phyloP scores from a whole-genome alignment of 805 yeast genomes.

The Candida incommunis region DNA sequence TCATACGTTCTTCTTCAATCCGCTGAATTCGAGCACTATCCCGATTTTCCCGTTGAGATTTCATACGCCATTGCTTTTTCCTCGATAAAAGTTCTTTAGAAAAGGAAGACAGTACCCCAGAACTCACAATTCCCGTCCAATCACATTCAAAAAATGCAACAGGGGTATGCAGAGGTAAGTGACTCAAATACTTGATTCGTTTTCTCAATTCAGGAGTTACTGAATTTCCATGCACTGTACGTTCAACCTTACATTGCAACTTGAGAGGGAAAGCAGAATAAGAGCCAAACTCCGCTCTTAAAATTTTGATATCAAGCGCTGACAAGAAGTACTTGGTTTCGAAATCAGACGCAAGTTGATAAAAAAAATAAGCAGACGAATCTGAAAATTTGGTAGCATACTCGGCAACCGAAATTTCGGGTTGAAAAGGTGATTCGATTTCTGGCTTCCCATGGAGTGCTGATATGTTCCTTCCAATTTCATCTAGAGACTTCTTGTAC shows the following conservation, averaged over 20 bases:
- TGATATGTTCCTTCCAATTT: conserved; percentile 35
- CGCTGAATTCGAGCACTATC: conserved; percentile 7
- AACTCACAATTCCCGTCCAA: conserved; percentile 39
- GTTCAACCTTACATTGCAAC: conserved; percentile 50
- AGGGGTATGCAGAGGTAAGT: conserved; percentile 75
- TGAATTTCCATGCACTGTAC: conserved; percentile 50
- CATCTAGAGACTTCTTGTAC: conserved; percentile 38
- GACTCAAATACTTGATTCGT: conserved; percentile 60
- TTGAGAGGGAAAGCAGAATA: conserved; percentile 58
- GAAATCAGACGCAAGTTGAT: conserved; percentile 63
- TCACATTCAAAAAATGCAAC: conserved; percentile 74
- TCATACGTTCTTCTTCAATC: neutral
- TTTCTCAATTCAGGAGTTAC: conserved; percentile 45
- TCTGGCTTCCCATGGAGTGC: conserved; percentile 17
- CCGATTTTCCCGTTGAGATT: conserved; percentile 16
- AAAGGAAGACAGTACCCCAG: conserved; percentile 15
- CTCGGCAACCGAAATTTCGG: neutral
- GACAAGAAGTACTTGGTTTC: conserved; percentile 56
- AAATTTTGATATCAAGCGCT: conserved; percentile 63
- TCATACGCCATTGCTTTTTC: conserved; percentile 10
- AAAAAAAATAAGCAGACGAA: conserved; percentile 47
- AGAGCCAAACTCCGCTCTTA: conserved; percentile 44
- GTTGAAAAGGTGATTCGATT: conserved; percentile 14
- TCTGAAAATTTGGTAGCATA: conserved; percentile 14
- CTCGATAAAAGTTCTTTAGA: conserved; percentile 14